These are phyloP conservation scores for Zygosaccharomyces pseudobailii DNA, from an alignment of 1,139 yeast species.

Conservation along the genomic window DNA sequence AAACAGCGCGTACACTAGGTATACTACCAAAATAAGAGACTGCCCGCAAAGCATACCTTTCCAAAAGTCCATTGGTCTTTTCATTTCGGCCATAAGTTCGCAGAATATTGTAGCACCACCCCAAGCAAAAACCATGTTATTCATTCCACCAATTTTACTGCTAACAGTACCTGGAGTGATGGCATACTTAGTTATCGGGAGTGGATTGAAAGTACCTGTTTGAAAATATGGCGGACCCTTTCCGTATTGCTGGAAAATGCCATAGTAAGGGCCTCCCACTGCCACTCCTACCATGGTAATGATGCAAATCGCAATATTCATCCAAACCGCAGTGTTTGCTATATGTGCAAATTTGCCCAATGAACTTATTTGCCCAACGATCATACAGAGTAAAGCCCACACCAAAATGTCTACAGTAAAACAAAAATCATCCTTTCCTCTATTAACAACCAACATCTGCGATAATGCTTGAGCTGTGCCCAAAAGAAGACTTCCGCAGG, in stretches of 20 bases:
- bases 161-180: slow-evolving; percentile 25
- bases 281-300: slow-evolving; percentile 42
- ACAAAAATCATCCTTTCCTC: slow-evolving; percentile 35
- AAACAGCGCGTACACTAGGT: slow-evolving; percentile 40
- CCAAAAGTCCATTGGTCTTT: slow-evolving; percentile 44
- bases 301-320: slow-evolving; percentile 40
- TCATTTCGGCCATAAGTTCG: slow-evolving; percentile 45
- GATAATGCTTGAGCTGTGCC: slow-evolving; percentile 42
- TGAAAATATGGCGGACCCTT: slow-evolving; percentile 31
- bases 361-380: slow-evolving; percentile 41
- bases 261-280: slow-evolving; percentile 35
- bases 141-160: slow-evolving; percentile 37
- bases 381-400: slow-evolving; percentile 42
- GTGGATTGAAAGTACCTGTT: slow-evolving; percentile 20
- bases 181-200: slow-evolving; percentile 12
- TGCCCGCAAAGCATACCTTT: slow-evolving; percentile 44
- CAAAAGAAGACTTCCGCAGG: slow-evolving; percentile 40
- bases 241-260: slow-evolving; percentile 14
- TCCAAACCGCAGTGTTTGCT: slow-evolving; percentile 45
- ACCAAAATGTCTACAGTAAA: slow-evolving; percentile 39
- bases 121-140: slow-evolving; percentile 45
- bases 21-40: slow-evolving; percentile 37
- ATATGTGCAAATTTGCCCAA: slow-evolving; percentile 38
- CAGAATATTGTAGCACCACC: slow-evolving; percentile 46
- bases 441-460: slow-evolving; percentile 33